Evolutionary conservation across 169 alveolate species (phyloP).

Genomic region (Perkinsus chesapeaki): DNA sequence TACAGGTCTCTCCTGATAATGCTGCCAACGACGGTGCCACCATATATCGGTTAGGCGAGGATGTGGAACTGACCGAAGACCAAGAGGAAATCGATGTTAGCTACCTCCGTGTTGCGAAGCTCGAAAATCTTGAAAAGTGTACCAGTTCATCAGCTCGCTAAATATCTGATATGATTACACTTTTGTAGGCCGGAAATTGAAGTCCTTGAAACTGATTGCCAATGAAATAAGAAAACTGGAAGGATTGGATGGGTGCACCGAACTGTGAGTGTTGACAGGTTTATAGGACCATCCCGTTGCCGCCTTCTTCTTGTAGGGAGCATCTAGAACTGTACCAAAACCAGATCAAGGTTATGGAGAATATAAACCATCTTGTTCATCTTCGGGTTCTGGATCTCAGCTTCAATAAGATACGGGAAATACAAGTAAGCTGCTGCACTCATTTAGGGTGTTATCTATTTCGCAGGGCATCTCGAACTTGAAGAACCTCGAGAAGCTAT

Average conservation of each 20-base stretch:
- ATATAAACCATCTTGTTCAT: constrained; percentile 45
- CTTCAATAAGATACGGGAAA: constrained; percentile 50
- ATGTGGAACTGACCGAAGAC: background rate
- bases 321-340: constrained; percentile 67
- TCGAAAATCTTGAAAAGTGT: background rate
- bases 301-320: constrained; percentile 27
- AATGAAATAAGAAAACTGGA: background rate
- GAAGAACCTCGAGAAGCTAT: constrained; percentile 58
- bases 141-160: too few species aligned
- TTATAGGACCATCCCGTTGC: too few species aligned
- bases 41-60: background rate
- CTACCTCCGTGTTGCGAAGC: background rate
- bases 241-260: background rate
- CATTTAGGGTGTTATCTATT: background rate
- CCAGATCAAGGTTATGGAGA: constrained; percentile 50
- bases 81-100: background rate
- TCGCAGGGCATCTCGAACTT: constrained; percentile 14
- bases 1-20: background rate
- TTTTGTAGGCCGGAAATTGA: background rate
- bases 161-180: too few species aligned
- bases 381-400: constrained; percentile 59
- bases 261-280: background rate
- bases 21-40: background rate
- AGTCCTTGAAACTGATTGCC: background rate
- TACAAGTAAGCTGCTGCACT: constrained; percentile 42